Percentiles rank a stretch among this genome's conserved stretches.
These are phyloP conservation scores for Talaromyces sp. DNA, from an alignment of 2,329 filamentous ascomycete genomes.

Conservation along the genomic window DNA sequence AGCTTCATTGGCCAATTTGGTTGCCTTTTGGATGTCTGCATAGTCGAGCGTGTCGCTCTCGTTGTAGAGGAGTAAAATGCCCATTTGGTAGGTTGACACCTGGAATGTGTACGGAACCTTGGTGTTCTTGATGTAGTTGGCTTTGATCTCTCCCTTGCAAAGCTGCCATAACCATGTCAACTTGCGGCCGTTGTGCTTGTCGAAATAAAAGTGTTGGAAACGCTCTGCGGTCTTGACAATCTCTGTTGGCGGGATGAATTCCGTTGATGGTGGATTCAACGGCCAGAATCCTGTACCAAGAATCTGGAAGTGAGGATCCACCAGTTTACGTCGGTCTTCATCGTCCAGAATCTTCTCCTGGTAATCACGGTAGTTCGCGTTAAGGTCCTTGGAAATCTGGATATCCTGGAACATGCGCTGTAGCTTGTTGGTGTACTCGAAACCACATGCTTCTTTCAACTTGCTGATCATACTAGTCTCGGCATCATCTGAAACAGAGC, in stretches of 20 bases:
- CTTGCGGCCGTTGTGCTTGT: conserved; percentile 95
- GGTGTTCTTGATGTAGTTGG: conserved; percentile 81
- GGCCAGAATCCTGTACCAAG: conserved; percentile 98
- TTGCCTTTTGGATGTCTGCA: conserved; percentile 79
- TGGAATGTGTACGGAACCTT: conserved; percentile 96
- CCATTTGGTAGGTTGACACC: conserved; percentile 98
- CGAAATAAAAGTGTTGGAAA: conserved; percentile 86
- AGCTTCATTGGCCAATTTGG: conserved; percentile 72
- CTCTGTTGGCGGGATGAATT: conserved; percentile 80
- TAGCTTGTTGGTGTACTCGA: conserved; percentile 98
- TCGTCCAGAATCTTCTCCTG: conserved; percentile 63
- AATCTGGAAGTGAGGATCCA: conserved; percentile 88
- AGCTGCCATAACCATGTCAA: conserved; percentile 97
- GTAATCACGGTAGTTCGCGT: conserved; percentile 78
- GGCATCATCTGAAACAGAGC: conserved; percentile 91
- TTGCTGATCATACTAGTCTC: conserved; percentile 99
- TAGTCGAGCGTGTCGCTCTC: conserved; percentile 81
- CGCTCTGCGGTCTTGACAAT: conserved; percentile 84
- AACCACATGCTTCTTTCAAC: conserved; percentile 95
- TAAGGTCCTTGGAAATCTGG: conserved; percentile 97
- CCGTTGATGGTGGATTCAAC: conserved; percentile 76
- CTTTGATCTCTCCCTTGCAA: conserved; percentile 94
- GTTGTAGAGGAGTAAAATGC: conserved; percentile 90
- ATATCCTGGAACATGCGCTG: conserved; percentile 99
- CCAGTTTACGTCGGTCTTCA: conserved; percentile 60